A percentile compares a stretch with the other conserved stretches of the same genome.
Evolutionary conservation across 805 yeast species (phyloP).

Genomic region (Nakazawaea molendinolei): DNA sequence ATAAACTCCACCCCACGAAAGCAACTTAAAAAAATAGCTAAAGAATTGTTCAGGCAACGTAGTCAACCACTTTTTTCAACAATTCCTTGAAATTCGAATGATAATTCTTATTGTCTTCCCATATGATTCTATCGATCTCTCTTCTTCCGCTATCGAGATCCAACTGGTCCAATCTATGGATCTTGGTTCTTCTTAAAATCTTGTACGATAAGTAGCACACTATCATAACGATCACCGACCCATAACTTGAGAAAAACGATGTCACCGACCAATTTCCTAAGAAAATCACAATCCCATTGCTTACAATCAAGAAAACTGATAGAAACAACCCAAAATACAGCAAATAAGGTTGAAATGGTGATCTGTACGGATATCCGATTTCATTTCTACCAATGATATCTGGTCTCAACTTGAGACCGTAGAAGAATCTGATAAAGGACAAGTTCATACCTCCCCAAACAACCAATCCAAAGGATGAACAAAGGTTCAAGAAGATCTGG

Average conservation of each 20-base stretch:
- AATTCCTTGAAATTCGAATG: slow-evolving; percentile 26
- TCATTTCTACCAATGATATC: slow-evolving; percentile 51
- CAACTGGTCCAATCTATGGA: slow-evolving; percentile 64
- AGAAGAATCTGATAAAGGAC: slow-evolving; percentile 46
- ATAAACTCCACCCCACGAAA: no score
- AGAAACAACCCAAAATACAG: slow-evolving; percentile 44
- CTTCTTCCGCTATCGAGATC: slow-evolving; percentile 83
- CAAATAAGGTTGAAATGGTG: slow-evolving; percentile 49
- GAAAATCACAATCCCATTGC: slow-evolving; percentile 47
- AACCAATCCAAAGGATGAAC: slow-evolving; percentile 69
- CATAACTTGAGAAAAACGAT: slow-evolving; percentile 48
- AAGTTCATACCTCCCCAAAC: slow-evolving; percentile 73
- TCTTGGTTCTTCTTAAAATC: slow-evolving; percentile 51
- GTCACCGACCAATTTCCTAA: slow-evolving; percentile 43
- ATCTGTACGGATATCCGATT: slow-evolving; percentile 48
- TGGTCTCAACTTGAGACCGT: slow-evolving; percentile 47
- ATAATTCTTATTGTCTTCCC: slow-evolving; percentile 62
- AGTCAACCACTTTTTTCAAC: slow-evolving; percentile 15
- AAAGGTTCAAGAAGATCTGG: slow-evolving; percentile 57
- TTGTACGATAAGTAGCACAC: slow-evolving; percentile 44
- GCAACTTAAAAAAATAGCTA: no score
- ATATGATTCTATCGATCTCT: slow-evolving; percentile 71
- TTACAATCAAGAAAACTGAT: slow-evolving; percentile 33
- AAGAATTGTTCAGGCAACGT: slow-evolving; percentile 7
- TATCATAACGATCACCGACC: slow-evolving; percentile 39